Evolutionary conservation across 805 yeast genomes (phyloP), one percentile per base, ranked within the genome.

Genomic region (Lachancea thermotolerans): DNA sequence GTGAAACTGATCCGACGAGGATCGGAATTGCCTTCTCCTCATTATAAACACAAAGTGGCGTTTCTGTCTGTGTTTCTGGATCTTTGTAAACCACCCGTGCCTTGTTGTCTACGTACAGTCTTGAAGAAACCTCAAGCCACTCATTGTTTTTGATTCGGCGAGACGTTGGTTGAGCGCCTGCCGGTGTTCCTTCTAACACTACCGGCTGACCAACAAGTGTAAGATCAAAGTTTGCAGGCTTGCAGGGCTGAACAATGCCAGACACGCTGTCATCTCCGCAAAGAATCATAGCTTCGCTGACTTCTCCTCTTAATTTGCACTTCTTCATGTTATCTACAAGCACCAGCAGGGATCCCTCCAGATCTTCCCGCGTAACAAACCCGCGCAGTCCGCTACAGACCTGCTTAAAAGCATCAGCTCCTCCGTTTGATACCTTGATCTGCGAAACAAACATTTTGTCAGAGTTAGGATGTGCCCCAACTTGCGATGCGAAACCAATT

Each of bases 371-470:
- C 0, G 77, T 66, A 1, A 79, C 55, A 44, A 57, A 65, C 6
- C 68, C 67, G 18, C 75, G 81, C 7, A 82, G 62, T 0, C 87
- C 87, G 41, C 83, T 77, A 50, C 84, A 78, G 1, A 81, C 79
- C 42, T 75, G 51, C 16, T 52, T 53, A 2, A 37, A 34, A 11
- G 42, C 44, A 46, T 40, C 48, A 2, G 36, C 41, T 17, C 37
- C 50, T 3, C 46, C 46, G 8, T 47, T 48, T 5, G 43, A 47
- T 11, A 73, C 35, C 35, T 65, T 60, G 6, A 81, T 68, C 46
- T 71, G 69, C 0, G 83, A 78, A 1, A 81, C 81, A 49, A 75
- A 81, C 37, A 82, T 63, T 45, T 69, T 73, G 40, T 79, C 82
- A 3, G 87, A 84, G 51, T 77, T 65, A 21, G 74, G 78, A 55